Evolutionary conservation across 192 early-diverging fungal genomes (phyloP).

Genomic region (Coemansia sp.): DNA sequence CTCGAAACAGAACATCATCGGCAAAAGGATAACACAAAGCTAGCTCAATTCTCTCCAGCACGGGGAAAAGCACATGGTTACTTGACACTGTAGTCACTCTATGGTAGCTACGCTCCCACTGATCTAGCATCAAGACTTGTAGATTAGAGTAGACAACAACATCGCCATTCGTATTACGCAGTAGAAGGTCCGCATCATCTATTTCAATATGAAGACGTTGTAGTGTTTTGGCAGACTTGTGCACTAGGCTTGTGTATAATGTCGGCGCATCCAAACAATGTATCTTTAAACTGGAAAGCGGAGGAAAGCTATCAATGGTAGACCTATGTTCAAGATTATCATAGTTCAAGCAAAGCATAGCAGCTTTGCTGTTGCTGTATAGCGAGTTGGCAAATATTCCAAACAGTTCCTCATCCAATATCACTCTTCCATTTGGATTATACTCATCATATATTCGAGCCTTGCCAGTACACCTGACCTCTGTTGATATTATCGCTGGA

Average conservation of each 20-base stretch:
- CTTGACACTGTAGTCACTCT: not conserved
- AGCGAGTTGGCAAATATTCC: not conserved
- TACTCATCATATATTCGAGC: too few species aligned
- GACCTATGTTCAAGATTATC: not conserved
- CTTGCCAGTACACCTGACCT: not conserved
- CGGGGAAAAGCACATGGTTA: not conserved
- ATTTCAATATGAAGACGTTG: not conserved
- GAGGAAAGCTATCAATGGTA: not conserved
- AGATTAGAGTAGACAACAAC: not conserved
- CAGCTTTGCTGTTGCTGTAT: not conserved
- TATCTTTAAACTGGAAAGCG: not conserved
- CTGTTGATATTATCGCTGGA: not conserved
- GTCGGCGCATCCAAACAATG: not conserved
- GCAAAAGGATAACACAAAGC: not conserved
- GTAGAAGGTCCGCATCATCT: not conserved
- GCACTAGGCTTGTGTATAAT: not conserved
- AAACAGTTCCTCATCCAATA: not conserved
- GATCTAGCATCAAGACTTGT: not conserved
- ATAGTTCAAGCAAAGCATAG: not conserved
- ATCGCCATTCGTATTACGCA: not conserved
- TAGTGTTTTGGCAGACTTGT: not conserved
- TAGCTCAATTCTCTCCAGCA: not conserved
- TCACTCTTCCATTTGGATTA: not conserved
- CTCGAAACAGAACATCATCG: constrained; percentile 10
- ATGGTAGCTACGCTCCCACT: not conserved